A percentile compares a stretch with the other conserved stretches of the same genome.
phyloP scores from a whole-genome alignment of 2,329 filamentous ascomycete genomes.

The Xylaria sp. region DNA sequence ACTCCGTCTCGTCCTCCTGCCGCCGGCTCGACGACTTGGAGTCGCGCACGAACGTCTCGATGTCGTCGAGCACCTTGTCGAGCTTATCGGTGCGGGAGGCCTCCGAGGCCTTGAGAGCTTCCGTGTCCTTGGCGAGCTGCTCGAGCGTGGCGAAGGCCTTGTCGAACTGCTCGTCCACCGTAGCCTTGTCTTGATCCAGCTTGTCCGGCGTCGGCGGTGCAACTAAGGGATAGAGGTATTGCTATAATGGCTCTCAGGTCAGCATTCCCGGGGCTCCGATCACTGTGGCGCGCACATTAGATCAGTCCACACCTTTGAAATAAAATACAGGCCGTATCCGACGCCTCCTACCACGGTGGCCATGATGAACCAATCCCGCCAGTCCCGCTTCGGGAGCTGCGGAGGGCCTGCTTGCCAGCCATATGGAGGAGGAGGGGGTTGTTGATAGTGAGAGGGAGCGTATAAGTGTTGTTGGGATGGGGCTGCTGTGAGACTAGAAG shows the following conservation, averaged over 20 bases:
- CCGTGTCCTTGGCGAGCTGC: conserved; percentile 85
- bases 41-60: conserved; percentile 76
- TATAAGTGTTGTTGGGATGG: conserved; percentile 37
- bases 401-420: conserved; percentile 55
- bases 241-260: conserved; percentile 48
- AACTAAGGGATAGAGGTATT: conserved; percentile 86
- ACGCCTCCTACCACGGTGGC: conserved; percentile 89
- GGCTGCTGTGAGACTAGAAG: conserved; percentile 38
- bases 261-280: background rate
- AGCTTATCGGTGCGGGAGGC: conserved; percentile 76
- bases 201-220: conserved; percentile 90
- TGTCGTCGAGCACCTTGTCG: conserved; percentile 73
- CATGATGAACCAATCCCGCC: conserved; percentile 99
- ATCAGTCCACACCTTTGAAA: conserved; percentile 63
- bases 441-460: conserved; percentile 43
- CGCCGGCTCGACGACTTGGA: conserved; percentile 76
- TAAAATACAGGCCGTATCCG: conserved; percentile 79
- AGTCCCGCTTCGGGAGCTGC: conserved; percentile 73
- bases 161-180: conserved; percentile 89
- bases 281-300: background rate
- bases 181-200: conserved; percentile 87
- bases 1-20: conserved; percentile 80
- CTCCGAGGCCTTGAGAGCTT: conserved; percentile 80
- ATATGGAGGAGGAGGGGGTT: conserved; percentile 39
- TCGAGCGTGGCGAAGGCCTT: conserved; percentile 88